phyloP scores from a whole-genome alignment of 2,329 filamentous ascomycete species.

The Pseudogymnoascus sp. region DNA sequence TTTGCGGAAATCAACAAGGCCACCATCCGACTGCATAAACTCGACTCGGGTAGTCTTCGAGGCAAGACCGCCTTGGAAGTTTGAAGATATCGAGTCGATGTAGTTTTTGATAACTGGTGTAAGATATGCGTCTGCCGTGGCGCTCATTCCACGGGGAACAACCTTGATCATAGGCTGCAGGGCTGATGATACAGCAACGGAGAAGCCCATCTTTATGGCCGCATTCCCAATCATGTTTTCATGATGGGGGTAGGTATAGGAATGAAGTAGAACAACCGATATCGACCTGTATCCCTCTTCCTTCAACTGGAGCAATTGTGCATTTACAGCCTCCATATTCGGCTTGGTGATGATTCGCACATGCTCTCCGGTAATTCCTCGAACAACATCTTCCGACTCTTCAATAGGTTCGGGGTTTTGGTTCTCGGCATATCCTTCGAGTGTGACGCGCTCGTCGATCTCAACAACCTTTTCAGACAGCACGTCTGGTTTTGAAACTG shows the following conservation, averaged over 20 bases:
- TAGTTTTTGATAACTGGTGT: conserved; percentile 63
- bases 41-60: conserved; percentile 58
- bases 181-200: conserved; percentile 56
- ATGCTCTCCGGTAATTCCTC: conserved; percentile 56
- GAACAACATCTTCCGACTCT: conserved; percentile 45
- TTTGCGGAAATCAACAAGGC: conserved; percentile 41
- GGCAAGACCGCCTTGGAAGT: conserved; percentile 56
- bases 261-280: conserved; percentile 61
- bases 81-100: conserved; percentile 56
- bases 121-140: conserved; percentile 62
- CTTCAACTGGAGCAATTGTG: conserved; percentile 48
- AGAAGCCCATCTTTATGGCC: conserved; percentile 57
- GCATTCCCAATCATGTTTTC: conserved; percentile 54
- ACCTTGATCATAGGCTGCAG: conserved; percentile 68
- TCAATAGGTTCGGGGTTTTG: conserved; percentile 57
- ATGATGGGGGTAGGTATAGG: conserved; percentile 62
- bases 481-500: conserved; percentile 58
- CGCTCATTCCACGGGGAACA: conserved; percentile 57
- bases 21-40: conserved; percentile 53
- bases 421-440: conserved; percentile 66
- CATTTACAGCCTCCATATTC: conserved; percentile 33
- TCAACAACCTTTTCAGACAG: conserved; percentile 63
- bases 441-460: conserved; percentile 63
- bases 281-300: conserved; percentile 54
- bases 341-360: conserved; percentile 52